Evolutionary conservation across 768 basidiomycete species (phyloP), one percentile per base, ranked within the genome.

Genomic region (Hydnomerulius pinastri): DNA sequence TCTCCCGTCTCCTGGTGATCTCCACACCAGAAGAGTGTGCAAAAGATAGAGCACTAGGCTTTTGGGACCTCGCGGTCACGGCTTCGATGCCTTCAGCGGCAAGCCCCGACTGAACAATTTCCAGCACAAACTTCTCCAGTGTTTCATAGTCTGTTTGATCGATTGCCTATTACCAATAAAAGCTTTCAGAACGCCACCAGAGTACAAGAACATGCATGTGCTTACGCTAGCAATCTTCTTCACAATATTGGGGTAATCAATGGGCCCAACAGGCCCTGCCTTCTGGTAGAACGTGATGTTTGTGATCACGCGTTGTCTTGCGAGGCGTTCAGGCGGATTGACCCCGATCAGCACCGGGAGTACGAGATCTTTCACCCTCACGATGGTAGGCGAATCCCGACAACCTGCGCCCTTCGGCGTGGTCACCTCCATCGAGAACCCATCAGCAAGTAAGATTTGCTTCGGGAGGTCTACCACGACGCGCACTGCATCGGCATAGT

Each of bases 11-110:
- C 28, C 85, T 74, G 0, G 79, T 82, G 33, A 89, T 80, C 54
- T 80, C 72, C 15, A 90, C 82, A 8, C 77, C 80, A 0, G 87
- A 83, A 1, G 77, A 76, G n/a, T 75, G 68, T 3, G 84, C 86
- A 61, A 82, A 86, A 23, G 82, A 81, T 20, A 90, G 65, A 0
- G 89, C 89, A 46, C 81, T 83, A 0, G 88, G 87, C 56, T 90
- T 92, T 50, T 81, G 79, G 18, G 85, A 75, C 0, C 78, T 71
- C 4, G 82, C 78, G 2, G 78, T 79, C 2, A 85, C 72, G 2
- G 66, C 56, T 13, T 69, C 61, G 0, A 81, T 59, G 4, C 48
- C 51, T 8, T 62, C 67, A 8, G 71, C 69, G 1, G 60, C 48
- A 1, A 67, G 51, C 1, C 77, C 69, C 9, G 70, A 64, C 9